Base-by-base conservation (phyloP, 164 flowering plant species). In the Cinnamomum chago region DNA sequence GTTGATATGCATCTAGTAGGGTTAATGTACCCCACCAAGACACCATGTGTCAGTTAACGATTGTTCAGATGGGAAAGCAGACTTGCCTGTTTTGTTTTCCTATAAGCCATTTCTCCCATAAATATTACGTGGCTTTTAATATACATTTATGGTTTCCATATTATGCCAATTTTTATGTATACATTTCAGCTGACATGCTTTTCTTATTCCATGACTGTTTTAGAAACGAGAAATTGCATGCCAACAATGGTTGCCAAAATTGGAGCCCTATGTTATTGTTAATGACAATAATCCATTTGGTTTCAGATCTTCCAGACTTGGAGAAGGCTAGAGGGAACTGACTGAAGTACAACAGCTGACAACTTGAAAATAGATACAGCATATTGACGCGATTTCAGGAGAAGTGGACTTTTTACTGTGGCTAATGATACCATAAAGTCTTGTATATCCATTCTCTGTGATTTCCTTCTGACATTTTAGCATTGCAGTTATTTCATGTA, bases 231-330 rank as follows among this genome's bases (percentile, higher is more conserved):
- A 60, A 60, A 60, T 23, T 40, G 47, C 2, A 40, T 40, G 47
- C 35, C 35, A 5, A 30, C 35, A 30, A 52, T 52, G 15, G 58
- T 52, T 52, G 20, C 58, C 20, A 5, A 14, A 5, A 28, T 55
- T 30, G 35, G 35, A 30, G 35, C 35, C 35, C 35, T 30, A 30
- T 30, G 0, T 30, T 30, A 30, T 30, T 30, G 35, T 30, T 30
- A 64, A 30, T 30, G 66, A 30, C 2, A 18, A 9, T n/a, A 58
- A 33, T 35, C 50, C n/a, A 1, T n/a, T 30, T 72, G 50, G 18
- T 67, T 79, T 67, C 90, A 93, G 97, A 93, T 88, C 93, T 93
- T 72, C 97, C 95, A 0, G 97, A 91, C 82, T 80, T 93, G 86
- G 90, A 93, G 82, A 93, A 91, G 79, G 90, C 86, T 28, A 76